Conservation (phyloP, 2,329 filamentous ascomycete species). For the Phyllosticta citriasiana region DNA sequence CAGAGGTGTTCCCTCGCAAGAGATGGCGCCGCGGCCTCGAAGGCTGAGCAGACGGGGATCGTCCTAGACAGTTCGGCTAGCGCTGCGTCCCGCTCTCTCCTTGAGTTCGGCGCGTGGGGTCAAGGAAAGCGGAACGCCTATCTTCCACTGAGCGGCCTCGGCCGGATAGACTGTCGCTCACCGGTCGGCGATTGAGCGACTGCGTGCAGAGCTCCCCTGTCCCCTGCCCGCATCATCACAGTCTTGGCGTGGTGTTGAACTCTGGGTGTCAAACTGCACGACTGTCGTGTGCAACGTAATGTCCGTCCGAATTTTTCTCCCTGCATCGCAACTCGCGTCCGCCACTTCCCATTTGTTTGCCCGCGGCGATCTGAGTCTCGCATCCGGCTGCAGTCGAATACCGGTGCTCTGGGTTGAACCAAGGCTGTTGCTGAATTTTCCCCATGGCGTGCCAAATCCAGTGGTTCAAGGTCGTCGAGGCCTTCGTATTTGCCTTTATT, state of each 20-base stretch:
- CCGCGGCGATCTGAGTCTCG: neutral
- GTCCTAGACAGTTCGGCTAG: neutral
- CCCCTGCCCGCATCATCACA: neutral
- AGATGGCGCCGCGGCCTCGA: neutral
- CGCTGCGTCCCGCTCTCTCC: neutral
- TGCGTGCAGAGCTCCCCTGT: neutral
- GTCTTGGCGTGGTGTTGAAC: conserved; percentile 6
- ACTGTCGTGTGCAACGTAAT: neutral
- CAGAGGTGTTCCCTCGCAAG: neutral
- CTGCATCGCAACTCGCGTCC: neutral
- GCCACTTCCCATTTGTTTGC: neutral
- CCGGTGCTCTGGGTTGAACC: neutral
- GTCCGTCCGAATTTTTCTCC: neutral
- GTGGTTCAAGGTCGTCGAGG: neutral
- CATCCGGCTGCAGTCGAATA: neutral
- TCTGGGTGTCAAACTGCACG: neutral
- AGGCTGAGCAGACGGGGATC: neutral
- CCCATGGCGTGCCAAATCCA: neutral
- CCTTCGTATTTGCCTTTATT: neutral
- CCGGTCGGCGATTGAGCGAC: neutral
- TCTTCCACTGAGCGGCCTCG: neutral
- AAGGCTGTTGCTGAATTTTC: neutral
- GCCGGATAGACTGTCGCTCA: neutral
- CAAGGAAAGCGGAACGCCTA: neutral
- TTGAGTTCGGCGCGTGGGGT: neutral